phyloP scores from a whole-genome alignment of 2,329 filamentous ascomycete species.

The Cryphonectria carpinicola region DNA sequence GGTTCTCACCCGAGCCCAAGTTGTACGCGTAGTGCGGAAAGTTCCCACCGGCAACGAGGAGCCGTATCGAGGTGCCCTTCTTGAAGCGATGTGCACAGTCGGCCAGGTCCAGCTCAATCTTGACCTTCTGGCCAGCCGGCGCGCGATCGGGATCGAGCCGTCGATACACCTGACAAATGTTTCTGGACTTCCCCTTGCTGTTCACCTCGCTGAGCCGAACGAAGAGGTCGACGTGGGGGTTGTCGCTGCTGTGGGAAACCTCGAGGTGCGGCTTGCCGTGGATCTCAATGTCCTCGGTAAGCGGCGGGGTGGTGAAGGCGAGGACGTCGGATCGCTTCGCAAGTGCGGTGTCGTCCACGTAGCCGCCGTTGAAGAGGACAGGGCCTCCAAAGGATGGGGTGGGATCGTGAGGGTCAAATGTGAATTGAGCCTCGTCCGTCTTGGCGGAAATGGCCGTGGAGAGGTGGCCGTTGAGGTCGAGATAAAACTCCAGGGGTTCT shows the following conservation, averaged over 20 bases:
- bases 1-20: conserved; percentile 31
- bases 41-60: conserved; percentile 33
- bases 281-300: conserved; percentile 31
- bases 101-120: conserved; percentile 27
- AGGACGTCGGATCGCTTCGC: conserved; percentile 33
- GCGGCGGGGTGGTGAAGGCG: conserved; percentile 31
- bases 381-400: conserved; percentile 33
- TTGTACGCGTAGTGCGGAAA: conserved; percentile 31
- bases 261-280: conserved; percentile 31
- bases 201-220: conserved; percentile 35
- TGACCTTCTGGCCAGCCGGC: background rate
- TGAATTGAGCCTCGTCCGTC: conserved; percentile 27
- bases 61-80: conserved; percentile 31
- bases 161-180: conserved; percentile 32
- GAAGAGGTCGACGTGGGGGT: conserved; percentile 33
- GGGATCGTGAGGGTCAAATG: conserved; percentile 34
- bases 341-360: conserved; percentile 30
- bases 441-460: background rate
- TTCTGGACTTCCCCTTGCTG: conserved; percentile 31
- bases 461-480: conserved; percentile 15
- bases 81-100: conserved; percentile 33
- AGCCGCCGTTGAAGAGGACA: conserved; percentile 24
- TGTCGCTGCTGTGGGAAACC: conserved; percentile 33
- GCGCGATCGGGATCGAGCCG: conserved; percentile 28
- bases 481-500: conserved; percentile 16